Base-by-base conservation (phyloP, 2,329 filamentous ascomycete species). In the Whalleya microplaca region DNA sequence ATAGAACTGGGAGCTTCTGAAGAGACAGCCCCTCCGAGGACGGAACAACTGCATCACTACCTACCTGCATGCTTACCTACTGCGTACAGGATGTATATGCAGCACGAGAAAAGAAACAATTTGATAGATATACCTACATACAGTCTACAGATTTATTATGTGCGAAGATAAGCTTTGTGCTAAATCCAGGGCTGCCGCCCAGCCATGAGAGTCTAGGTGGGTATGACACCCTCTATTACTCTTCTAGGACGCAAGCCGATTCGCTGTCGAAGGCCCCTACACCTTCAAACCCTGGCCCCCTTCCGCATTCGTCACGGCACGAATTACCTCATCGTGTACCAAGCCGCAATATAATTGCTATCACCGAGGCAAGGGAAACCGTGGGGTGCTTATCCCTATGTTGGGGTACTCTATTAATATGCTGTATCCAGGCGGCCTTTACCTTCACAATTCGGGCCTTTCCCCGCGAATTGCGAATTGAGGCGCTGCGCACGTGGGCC, bases 391-490 rank as follows among this genome's bases (percentile, higher is more conserved):
- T 37, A 50, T 32, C 21, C 19, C 29, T 18, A 21, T 46, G 14
- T n/a, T 27, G 23, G 23, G 23, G 23, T 27, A 4, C 23, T n/a
- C n/a, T n/a, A n/a, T n/a, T 9, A 27, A 27, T 27, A 9, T 27
- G 9, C 4, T 27, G 41, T 46, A 46, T 56, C 53, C 43, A 47
- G 18, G 43, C 48, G 43, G 41, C 45, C 53, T 60, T 37, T 62
- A 56, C 58, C 56, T 56, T 21, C 42, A 37, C 32, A 14, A 40
- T 45, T 45, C 45, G 43, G 41, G n/a, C 51, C 23, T 42, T 57
- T 53, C 54, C 60, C 55, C 53, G 29, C 60, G 60, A 63, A 63
- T 63, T n/a, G n/a, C n/a, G n/a, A n/a, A n/a, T n/a, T n/a, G 51
- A 32, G 60, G 50, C 48, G 47, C 55, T 56, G 29, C 20, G 41